phyloP scores from a whole-genome alignment of 352 stramenopile genomes.

The Pythium volutum region DNA sequence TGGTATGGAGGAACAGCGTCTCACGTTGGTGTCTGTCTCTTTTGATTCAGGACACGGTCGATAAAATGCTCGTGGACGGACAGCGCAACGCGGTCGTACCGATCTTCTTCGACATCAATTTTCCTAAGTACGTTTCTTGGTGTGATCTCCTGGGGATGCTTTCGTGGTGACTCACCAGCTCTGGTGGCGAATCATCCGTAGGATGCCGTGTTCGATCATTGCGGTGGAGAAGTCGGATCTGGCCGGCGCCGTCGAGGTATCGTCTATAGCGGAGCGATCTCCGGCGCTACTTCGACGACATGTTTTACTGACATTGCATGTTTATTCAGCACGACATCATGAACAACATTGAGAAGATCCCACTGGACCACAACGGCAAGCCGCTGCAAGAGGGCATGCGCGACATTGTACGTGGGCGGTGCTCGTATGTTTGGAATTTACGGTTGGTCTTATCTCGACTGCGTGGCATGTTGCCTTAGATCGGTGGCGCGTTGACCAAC shows the following conservation, averaged over 20 bases:
- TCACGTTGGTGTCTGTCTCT: neutral
- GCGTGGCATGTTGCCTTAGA: conserved; percentile 27
- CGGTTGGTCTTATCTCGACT: neutral
- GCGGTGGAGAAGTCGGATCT: conserved; percentile 73
- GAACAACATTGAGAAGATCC: conserved; percentile 78
- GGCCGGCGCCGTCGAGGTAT: conserved; percentile 55
- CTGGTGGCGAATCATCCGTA: conserved; percentile 13
- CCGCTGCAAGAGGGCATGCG: conserved; percentile 44
- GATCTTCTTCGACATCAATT: conserved; percentile 83
- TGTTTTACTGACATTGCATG: neutral
- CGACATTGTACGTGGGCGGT: conserved; percentile 32
- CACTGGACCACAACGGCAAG: conserved; percentile 48
- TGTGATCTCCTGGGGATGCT: neutral
- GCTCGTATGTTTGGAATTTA: neutral
- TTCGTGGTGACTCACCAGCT: neutral
- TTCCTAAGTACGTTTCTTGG: conserved; percentile 40
- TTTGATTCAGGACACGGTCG: conserved; percentile 73
- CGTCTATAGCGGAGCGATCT: neutral
- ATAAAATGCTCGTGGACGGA: conserved; percentile 86
- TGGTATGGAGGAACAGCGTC: neutral
- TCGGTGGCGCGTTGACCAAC: conserved; percentile 70
- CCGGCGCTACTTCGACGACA: neutral
- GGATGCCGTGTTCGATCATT: conserved; percentile 77
- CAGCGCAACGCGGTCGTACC: conserved; percentile 58
- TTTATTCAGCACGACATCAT: conserved; percentile 57